A percentile compares a stretch with the other conserved stretches of the same genome.
phyloP scores from a whole-genome alignment of 106 monocot species.

The Agapanthus africanus region DNA sequence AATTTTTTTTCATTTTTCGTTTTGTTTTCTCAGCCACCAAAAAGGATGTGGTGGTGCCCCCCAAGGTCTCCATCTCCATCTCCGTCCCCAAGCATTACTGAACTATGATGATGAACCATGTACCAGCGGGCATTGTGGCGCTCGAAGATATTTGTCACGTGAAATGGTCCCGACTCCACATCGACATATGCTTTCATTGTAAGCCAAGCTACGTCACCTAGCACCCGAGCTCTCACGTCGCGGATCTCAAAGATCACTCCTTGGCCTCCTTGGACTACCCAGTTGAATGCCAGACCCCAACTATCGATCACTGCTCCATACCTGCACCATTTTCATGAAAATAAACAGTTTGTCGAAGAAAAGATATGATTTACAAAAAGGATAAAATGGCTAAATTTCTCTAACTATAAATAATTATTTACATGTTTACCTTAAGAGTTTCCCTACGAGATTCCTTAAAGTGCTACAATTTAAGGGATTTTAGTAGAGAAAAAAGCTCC shows the following conservation, averaged over 20 bases:
- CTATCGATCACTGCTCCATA: constrained; percentile 51
- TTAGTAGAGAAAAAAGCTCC: no score
- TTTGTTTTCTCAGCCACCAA: constrained; percentile 8
- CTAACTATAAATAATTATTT: no score
- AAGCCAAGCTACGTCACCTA: constrained; percentile 57
- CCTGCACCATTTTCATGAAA: constrained; percentile 16
- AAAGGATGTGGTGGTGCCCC: constrained; percentile 20
- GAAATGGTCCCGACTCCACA: constrained; percentile 42
- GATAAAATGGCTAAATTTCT: no score
- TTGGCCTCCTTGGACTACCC: constrained; percentile 46
- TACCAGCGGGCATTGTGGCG: constrained; percentile 51
- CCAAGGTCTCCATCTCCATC: no score
- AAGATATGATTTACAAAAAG: no score
- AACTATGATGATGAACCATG: constrained; percentile 83
- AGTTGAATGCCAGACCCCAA: constrained; percentile 56
- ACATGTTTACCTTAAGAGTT: no score
- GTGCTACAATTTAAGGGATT: no score
- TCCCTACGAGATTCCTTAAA: no score
- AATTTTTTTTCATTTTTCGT: no score
- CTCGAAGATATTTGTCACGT: constrained; percentile 75
- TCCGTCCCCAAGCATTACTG: constrained; percentile 31
- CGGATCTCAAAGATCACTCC: constrained; percentile 41
- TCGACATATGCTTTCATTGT: constrained; percentile 77
- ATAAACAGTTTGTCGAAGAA: background rate
- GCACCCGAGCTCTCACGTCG: constrained; percentile 60